Conservation (phyloP, 2,329 filamentous ascomycete genomes). For the Aspergillus thermomutatus region DNA sequence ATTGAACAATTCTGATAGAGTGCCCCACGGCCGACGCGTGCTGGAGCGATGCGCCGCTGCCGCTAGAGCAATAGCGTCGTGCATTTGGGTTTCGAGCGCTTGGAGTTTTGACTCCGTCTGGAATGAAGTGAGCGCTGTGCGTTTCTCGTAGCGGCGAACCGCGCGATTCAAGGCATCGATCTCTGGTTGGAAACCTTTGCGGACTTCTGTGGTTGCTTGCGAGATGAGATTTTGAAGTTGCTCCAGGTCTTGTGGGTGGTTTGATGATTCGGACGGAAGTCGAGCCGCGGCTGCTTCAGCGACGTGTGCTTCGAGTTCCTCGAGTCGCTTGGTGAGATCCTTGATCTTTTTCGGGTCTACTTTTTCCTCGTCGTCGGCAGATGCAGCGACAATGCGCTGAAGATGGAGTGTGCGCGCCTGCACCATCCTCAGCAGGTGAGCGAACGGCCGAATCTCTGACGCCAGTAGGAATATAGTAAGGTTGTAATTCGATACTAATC, state of each 20-base stretch:
- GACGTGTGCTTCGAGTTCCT: conserved; percentile 63
- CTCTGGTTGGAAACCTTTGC: conserved; percentile 69
- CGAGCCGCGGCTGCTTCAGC: conserved; percentile 34
- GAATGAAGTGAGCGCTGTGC: conserved; percentile 68
- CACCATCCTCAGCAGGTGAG: conserved; percentile 77
- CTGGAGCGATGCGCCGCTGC: conserved; percentile 57
- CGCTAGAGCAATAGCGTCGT: conserved; percentile 77
- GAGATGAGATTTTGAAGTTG: conserved; percentile 41
- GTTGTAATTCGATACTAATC: conserved; percentile 88
- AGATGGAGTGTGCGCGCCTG: conserved; percentile 76
- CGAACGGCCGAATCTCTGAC: conserved; percentile 77
- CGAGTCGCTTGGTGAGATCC: conserved; percentile 63
- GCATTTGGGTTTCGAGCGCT: conserved; percentile 66
- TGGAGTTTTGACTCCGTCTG: conserved; percentile 74
- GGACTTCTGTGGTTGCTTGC: conserved; percentile 53
- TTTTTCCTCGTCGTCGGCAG: conserved; percentile 30
- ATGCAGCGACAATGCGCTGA: conserved; percentile 62
- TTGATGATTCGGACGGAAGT: conserved; percentile 12
- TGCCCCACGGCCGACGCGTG: conserved; percentile 17
- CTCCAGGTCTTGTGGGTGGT: conserved; percentile 13
- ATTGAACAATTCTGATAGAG: conserved; percentile 31
- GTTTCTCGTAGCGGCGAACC: conserved; percentile 87
- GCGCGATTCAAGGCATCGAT: conserved; percentile 85
- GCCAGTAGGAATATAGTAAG: conserved; percentile 85
- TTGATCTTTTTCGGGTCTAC: conserved; percentile 39